phyloP scores from a whole-genome alignment of 1,139 yeast species.

The Kurtzmaniella natalensis region DNA sequence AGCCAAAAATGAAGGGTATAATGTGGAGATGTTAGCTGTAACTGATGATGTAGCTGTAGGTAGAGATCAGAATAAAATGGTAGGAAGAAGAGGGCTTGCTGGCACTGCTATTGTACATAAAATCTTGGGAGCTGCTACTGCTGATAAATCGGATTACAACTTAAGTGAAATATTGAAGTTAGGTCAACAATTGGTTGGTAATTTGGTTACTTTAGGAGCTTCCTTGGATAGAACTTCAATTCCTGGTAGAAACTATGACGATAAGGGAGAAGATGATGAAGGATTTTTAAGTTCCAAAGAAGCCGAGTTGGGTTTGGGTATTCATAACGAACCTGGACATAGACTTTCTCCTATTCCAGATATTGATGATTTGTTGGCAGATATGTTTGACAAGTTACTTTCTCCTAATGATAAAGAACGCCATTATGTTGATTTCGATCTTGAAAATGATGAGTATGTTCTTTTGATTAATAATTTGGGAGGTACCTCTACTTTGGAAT shows the following conservation, averaged over 20 bases:
- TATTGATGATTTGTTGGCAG: constrained; percentile 50
- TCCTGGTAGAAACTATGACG: constrained; percentile 57
- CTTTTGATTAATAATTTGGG: constrained; percentile 77
- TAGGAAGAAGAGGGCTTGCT: constrained; percentile 90
- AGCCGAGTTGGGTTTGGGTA: constrained; percentile 92
- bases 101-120: constrained; percentile 89
- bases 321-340: constrained; percentile 90
- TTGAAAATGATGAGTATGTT: constrained; percentile 58
- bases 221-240: constrained; percentile 86
- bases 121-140: constrained; percentile 72
- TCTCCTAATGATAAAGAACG: constrained; percentile 58
- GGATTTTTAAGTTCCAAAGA: constrained; percentile 46
- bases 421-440: constrained; percentile 62
- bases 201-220: constrained; percentile 82
- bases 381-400: constrained; percentile 51
- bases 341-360: constrained; percentile 69
- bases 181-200: constrained; percentile 59
- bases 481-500: constrained; percentile 75
- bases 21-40: constrained; percentile 67
- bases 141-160: constrained; percentile 29
- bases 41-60: constrained; percentile 96
- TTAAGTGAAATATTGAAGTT: constrained; percentile 50
- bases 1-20: constrained; percentile 71
- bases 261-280: constrained; percentile 47
- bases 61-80: constrained; percentile 77